A percentile compares a stretch with the other conserved stretches of the same genome.
phyloP scores from a whole-genome alignment of 164 flowering plant species.

The Berberis vulgaris region DNA sequence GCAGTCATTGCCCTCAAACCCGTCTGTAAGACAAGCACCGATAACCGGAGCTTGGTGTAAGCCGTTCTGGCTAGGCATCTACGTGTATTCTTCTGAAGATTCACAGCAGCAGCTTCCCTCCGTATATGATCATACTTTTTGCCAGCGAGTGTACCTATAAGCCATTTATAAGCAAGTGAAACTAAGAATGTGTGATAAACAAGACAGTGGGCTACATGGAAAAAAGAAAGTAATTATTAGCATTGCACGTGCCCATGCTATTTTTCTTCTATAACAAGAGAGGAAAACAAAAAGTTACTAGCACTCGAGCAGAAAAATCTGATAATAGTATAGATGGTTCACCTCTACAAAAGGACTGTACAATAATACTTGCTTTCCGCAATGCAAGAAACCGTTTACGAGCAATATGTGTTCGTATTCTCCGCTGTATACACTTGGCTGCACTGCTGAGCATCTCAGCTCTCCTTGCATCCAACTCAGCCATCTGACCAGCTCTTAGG shows the following conservation, averaged over 20 bases:
- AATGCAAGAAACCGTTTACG: slow-evolving; percentile 44
- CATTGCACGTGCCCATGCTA: no score
- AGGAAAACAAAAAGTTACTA: neutral
- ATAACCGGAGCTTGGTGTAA: slow-evolving; percentile 24
- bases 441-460: slow-evolving; percentile 47
- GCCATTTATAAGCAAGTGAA: slow-evolving; percentile 39
- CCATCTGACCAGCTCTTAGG: slow-evolving; percentile 61
- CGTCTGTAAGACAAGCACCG: slow-evolving; percentile 57
- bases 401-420: slow-evolving; percentile 41
- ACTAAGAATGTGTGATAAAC: slow-evolving; percentile 24
- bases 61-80: slow-evolving; percentile 34
- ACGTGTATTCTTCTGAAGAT: slow-evolving; percentile 60
- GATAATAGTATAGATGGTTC: slow-evolving; percentile 15
- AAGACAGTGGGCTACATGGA: neutral
- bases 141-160: slow-evolving; percentile 57
- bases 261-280: neutral
- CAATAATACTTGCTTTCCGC: slow-evolving; percentile 38
- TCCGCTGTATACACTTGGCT: slow-evolving; percentile 55
- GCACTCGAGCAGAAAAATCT: neutral
- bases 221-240: neutral
- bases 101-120: slow-evolving; percentile 57
- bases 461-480: slow-evolving; percentile 81
- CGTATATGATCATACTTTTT: slow-evolving; percentile 34
- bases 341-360: slow-evolving; percentile 79
- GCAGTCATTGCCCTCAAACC: slow-evolving; percentile 64